Evolutionary conservation across 2,329 filamentous ascomycete species (phyloP), one percentile per base, ranked within the genome.

Genomic region (Cyanodermella asteris): DNA sequence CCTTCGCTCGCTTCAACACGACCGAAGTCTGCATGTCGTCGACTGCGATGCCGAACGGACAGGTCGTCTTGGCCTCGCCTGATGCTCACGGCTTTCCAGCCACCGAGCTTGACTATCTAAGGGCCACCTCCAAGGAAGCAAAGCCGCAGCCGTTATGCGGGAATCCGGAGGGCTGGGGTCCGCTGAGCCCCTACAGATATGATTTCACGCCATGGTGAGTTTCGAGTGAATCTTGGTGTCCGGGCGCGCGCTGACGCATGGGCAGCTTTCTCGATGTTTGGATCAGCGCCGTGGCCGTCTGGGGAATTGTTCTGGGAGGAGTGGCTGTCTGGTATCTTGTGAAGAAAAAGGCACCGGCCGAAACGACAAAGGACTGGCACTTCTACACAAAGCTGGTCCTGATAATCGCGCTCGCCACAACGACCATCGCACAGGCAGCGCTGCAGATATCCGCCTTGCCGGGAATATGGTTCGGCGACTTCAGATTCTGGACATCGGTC

Each of bases 121-220:
- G 41, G 17, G 46, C 53, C 12, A 46, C 46, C 24, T 36, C 34
- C 25, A 34, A 37, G 25, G 38, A 45, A 28, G 32, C 46, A 16
- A 54, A 56, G 41, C 52, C 53, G 35, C 75, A 90, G 45, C 69
- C 77, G 29, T 57, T 93, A 48, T 94, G 84, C 53, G 68, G 74
- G 46, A 87, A 91, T 50, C 57, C 61, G 27, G 84, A 94, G 51
- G 90, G 87, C 41, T 97, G 87, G 87, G 90, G 90, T 1, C 87
- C 87, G 13, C 45, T 97, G 44, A 93, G 81, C 50, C 70, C 72
- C 18, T 60, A 70, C 36, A 64, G 84, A 46, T 93, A 80, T 50
- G 87, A 97, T 53, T 81, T 97, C 41, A 94, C 87, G 10, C 84
- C 87, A 20, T 97, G 87, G n/a, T n/a, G n/a, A n/a, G n/a, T n/a